Evolutionary conservation across 176 grass and related monocot genomes (phyloP).

Genomic region (sorghum (Sorghum bicolor)): DNA sequence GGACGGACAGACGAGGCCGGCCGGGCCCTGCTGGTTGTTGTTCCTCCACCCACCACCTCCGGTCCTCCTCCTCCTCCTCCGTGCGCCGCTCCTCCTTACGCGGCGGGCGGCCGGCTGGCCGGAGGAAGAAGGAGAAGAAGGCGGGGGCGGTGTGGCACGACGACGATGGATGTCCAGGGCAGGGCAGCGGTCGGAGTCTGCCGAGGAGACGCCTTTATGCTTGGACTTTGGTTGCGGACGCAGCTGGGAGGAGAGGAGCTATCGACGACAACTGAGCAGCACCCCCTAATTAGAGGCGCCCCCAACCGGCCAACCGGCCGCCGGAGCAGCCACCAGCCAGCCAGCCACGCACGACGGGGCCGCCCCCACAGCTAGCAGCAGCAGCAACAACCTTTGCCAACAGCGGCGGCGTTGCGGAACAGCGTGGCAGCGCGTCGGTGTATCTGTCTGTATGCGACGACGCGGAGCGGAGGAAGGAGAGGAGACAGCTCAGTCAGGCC

Average conservation of each 20-base stretch:
- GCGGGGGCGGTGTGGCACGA: not conserved
- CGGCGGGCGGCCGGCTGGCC: not conserved
- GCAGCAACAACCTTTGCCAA: not conserved
- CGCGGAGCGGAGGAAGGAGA: not conserved
- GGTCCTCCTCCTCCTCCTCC: not conserved
- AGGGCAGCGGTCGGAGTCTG: not conserved
- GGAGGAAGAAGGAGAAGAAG: not conserved
- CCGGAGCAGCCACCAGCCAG: not conserved
- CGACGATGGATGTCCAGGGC: not conserved
- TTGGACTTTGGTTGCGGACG: not conserved
- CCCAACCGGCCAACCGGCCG: not conserved
- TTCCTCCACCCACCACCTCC: not conserved
- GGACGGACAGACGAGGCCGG: not conserved
- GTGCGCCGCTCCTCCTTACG: not conserved
- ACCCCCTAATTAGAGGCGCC: conserved; percentile 21
- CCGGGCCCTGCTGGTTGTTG: not conserved
- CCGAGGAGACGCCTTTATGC: conserved; percentile 24
- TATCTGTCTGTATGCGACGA: not conserved
- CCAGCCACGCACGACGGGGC: not conserved
- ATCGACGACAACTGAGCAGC: not conserved
- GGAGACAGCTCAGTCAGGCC: conserved; percentile 6
- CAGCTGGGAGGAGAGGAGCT: not conserved
- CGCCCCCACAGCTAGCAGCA: not conserved
- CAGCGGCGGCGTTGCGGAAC: not conserved
- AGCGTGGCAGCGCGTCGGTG: not conserved